Conservation (phyloP, 352 stramenopile genomes). For the Blastocystis sp. region DNA sequence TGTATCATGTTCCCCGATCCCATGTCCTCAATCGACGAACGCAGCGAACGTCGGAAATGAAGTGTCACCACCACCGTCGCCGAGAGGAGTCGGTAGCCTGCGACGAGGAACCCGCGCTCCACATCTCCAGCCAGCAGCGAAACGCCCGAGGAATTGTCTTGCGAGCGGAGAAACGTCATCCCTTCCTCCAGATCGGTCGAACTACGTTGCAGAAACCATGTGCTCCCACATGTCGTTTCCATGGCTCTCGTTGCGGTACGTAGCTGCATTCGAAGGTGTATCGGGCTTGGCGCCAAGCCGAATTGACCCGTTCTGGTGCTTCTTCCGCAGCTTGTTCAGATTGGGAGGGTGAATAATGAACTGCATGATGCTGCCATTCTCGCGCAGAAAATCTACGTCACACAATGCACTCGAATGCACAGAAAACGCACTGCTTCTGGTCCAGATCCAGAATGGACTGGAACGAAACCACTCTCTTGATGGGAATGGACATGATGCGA, state of each 20-base stretch:
- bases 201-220: not conserved
- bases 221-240: not conserved
- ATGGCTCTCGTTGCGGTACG: no score
- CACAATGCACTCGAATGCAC: not conserved
- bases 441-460: not conserved
- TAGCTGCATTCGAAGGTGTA: not conserved
- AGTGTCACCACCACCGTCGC: not conserved
- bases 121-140: not conserved
- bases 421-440: not conserved
- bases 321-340: not conserved
- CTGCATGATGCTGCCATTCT: not conserved
- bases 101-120: not conserved
- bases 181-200: slow-evolving; percentile 4
- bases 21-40: not conserved
- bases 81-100: not conserved
- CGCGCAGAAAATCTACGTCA: not conserved
- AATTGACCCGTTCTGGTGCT: not conserved
- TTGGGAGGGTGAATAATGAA: not conserved
- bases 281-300: not conserved
- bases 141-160: not conserved
- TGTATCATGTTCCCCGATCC: no score
- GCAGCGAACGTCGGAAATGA: not conserved
- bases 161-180: not conserved
- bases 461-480: not conserved
- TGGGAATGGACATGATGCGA: not conserved